Base-by-base conservation (phyloP, 306 rosid genomes). In the Urtica urens region DNA sequence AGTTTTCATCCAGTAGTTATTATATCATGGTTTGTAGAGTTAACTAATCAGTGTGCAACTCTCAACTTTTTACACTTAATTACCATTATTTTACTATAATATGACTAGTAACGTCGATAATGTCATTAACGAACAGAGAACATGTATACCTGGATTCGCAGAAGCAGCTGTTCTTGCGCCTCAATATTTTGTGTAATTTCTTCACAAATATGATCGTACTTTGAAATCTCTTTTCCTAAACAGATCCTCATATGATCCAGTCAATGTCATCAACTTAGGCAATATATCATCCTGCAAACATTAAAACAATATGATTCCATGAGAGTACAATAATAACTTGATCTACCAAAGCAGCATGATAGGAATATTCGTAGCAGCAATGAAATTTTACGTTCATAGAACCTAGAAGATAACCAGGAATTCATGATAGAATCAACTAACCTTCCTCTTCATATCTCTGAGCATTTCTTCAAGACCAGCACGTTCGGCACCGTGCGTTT, bases 391-490 rank as follows among this genome's bases (percentile, higher is more conserved):
- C 26, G n/a, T n/a, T n/a, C n/a, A n/a, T n/a, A n/a, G n/a, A n/a
- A n/a, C n/a, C n/a, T n/a, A 37, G 19, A 41, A 27, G 39, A 15
- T 19, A 56, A 29, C 23, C 17, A 6, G 14, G 22, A 20, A 18
- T 30, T 9, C 11, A 41, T 38, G 17, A 47, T 23, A 67, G 15
- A 15, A n/a, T 31, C 20, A 29, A 48, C 55, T 11, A 51, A 81
- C 97, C 97, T 90, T 90, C 64, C 99, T 82, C 76, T 86, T 90
- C 99, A 90, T 90, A 69, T 90, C 99, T 69, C 82, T 90, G 39
- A 90, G 93, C 99, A 90, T 90, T 72, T 90, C 99, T 77, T 90
- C 99, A 24, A 90, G 99, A 62, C 85, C 99, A 72, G 99, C 99
- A 53, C 99, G 78, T 69, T 90, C 96, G 55, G 99, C 87, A 74